Conservation (phyloP, 257 asterid species). For the Salvia miltiorrhiza region DNA sequence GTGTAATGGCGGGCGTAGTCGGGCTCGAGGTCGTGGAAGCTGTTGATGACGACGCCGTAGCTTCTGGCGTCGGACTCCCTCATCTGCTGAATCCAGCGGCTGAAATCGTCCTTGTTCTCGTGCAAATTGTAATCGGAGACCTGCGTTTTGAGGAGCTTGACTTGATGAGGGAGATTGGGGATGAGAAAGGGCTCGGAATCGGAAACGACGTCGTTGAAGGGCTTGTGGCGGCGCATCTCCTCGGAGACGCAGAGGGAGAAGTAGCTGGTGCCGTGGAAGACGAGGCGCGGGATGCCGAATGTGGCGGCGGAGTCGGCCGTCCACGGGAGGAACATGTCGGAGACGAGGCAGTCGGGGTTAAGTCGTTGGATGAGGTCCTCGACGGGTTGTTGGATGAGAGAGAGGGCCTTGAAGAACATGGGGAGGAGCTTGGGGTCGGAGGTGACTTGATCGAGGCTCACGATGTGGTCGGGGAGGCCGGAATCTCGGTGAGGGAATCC, state of each 20-base stretch:
- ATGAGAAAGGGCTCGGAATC: slow-evolving; percentile 32
- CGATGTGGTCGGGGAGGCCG: slow-evolving; percentile 33
- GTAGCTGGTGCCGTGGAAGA: slow-evolving; percentile 43
- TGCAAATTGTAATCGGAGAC: neutral
- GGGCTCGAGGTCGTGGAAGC: slow-evolving; percentile 51
- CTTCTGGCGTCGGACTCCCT: slow-evolving; percentile 30
- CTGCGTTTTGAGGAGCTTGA: slow-evolving; percentile 28
- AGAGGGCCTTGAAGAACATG: neutral
- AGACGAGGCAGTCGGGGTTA: slow-evolving; percentile 41
- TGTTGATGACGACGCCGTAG: slow-evolving; percentile 44
- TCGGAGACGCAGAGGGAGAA: slow-evolving; percentile 31
- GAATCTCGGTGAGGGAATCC: slow-evolving; percentile 38
- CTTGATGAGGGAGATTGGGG: slow-evolving; percentile 35
- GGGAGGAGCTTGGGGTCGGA: neutral
- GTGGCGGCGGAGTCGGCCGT: slow-evolving; percentile 44
- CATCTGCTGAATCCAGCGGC: neutral
- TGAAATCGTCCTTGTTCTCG: slow-evolving; percentile 4
- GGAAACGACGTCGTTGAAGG: slow-evolving; percentile 21
- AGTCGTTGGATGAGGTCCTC: slow-evolving; percentile 39
- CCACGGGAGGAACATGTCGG: slow-evolving; percentile 66
- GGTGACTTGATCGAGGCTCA: slow-evolving; percentile 29
- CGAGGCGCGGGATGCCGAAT: slow-evolving; percentile 52
- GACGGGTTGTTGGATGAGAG: slow-evolving; percentile 35
- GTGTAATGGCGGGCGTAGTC: slow-evolving; percentile 36
- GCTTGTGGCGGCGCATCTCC: slow-evolving; percentile 27